phyloP scores from a whole-genome alignment of 139 green algal genomes.

The Closterium sp. region DNA sequence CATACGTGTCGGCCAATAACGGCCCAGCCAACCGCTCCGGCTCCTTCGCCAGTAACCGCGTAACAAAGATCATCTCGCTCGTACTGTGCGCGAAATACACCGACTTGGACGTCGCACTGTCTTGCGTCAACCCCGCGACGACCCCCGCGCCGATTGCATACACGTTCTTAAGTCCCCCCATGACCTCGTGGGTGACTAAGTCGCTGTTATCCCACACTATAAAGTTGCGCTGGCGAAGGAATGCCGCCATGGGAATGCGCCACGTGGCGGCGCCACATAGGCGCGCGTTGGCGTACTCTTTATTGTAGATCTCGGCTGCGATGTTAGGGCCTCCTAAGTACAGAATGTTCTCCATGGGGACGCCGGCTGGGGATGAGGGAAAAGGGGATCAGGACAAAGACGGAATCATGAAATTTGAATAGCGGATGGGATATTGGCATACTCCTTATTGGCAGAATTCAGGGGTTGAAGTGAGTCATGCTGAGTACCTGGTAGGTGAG shows the following conservation, averaged over 20 bases:
- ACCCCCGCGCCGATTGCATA: slow-evolving; percentile 53
- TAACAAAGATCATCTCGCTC: slow-evolving; percentile 53
- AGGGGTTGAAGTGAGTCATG: neutral
- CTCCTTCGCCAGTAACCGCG: slow-evolving; percentile 26
- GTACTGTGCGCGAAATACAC: slow-evolving; percentile 50
- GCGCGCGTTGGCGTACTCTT: slow-evolving; percentile 51
- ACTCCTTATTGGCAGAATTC: neutral
- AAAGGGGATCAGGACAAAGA: slow-evolving; percentile 9
- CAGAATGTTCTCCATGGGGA: slow-evolving; percentile 47
- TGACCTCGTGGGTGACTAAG: slow-evolving; percentile 53
- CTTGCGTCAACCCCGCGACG: slow-evolving; percentile 28
- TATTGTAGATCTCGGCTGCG: slow-evolving; percentile 38
- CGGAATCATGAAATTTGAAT: neutral
- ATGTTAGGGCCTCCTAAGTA: slow-evolving; percentile 57
- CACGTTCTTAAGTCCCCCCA: slow-evolving; percentile 55
- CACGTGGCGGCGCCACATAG: slow-evolving; percentile 43
- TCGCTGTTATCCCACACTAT: slow-evolving; percentile 53
- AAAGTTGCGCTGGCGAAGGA: slow-evolving; percentile 44
- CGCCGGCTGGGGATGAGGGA: slow-evolving; percentile 14
- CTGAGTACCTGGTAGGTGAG: neutral
- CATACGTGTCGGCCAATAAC: slow-evolving; percentile 51
- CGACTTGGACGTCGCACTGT: slow-evolving; percentile 48
- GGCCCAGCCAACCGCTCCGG: slow-evolving; percentile 42
- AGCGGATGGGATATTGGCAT: neutral
- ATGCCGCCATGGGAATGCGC: slow-evolving; percentile 29